Percentiles rank a stretch among this genome's conserved stretches.
These are phyloP conservation scores for Tricholomella constricta DNA, from an alignment of 768 basidiomycete species.

Conservation along the genomic window DNA sequence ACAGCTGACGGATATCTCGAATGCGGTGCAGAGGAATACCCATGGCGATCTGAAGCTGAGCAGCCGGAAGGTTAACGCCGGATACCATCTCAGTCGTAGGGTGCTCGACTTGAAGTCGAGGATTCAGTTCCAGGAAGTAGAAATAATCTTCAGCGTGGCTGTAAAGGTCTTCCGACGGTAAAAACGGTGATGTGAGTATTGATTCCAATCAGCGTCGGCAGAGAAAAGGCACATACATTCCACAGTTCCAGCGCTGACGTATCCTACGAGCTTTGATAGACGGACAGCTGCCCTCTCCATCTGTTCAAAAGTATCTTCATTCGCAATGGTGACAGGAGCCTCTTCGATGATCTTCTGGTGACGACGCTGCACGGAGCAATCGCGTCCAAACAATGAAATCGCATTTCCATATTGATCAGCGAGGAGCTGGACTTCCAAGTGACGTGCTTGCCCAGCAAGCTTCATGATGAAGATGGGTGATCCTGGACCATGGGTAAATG, in stretches of 20 bases:
- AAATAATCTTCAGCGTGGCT: constrained; percentile 92
- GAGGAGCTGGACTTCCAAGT: constrained; percentile 96
- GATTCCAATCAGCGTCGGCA: constrained; percentile 3
- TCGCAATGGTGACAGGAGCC: constrained; percentile 97
- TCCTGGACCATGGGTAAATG: constrained; percentile 44
- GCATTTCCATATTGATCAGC: constrained; percentile 99
- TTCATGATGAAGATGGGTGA: constrained; percentile 99
- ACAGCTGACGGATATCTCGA: constrained; percentile 92
- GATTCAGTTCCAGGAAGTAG: constrained; percentile 98
- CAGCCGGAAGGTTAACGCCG: constrained; percentile 96
- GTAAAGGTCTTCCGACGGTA: constrained; percentile 74
- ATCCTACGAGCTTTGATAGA: constrained; percentile 97
- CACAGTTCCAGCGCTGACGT: constrained; percentile 98
- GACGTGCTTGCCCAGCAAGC: constrained; percentile 95
- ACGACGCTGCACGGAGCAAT: constrained; percentile 98
- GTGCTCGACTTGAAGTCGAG: constrained; percentile 99
- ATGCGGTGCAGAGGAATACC: constrained; percentile 95
- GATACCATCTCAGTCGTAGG: constrained; percentile 99
- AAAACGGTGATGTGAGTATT: constrained; percentile 8
- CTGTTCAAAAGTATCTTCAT: constrained; percentile 86
- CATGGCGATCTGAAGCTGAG: constrained; percentile 98
- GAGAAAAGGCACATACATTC: constrained; percentile 66
- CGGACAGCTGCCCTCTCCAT: constrained; percentile 99
- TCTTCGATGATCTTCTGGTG: constrained; percentile 99
- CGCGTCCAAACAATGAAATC: constrained; percentile 97